These are phyloP conservation scores for Diaporthe nobilis DNA, from an alignment of 2,329 filamentous ascomycete genomes.

Conservation along the genomic window DNA sequence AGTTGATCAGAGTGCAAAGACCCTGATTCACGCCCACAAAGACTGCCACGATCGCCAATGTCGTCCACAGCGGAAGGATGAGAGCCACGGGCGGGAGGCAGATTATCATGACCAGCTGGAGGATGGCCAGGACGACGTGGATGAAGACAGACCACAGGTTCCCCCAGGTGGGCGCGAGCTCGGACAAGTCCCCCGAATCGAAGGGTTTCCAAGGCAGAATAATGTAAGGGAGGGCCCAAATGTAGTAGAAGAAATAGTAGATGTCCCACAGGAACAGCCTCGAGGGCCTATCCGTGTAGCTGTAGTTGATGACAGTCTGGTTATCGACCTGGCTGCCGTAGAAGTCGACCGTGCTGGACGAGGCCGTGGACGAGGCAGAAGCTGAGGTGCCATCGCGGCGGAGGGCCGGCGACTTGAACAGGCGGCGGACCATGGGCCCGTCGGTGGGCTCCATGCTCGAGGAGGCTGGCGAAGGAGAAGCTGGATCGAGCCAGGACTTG, in stretches of 20 bases:
- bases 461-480: neutral
- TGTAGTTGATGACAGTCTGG: conserved; percentile 70
- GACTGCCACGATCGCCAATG: conserved; percentile 53
- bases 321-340: conserved; percentile 72
- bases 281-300: conserved; percentile 71
- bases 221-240: conserved; percentile 72
- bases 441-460: conserved; percentile 26
- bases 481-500: conserved; percentile 5
- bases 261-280: conserved; percentile 66
- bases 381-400: conserved; percentile 16
- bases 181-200: conserved; percentile 70
- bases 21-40: conserved; percentile 66
- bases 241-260: conserved; percentile 68
- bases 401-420: conserved; percentile 20
- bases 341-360: conserved; percentile 54
- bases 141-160: conserved; percentile 72
- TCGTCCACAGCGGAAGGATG: conserved; percentile 65
- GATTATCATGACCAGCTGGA: conserved; percentile 74
- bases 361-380: neutral
- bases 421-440: conserved; percentile 1
- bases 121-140: conserved; percentile 70
- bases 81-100: conserved; percentile 64
- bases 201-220: conserved; percentile 70
- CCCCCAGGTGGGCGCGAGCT: conserved; percentile 70
- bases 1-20: conserved; percentile 68